Conservation (phyloP, 768 basidiomycete species). For the Podaxis sp. region DNA sequence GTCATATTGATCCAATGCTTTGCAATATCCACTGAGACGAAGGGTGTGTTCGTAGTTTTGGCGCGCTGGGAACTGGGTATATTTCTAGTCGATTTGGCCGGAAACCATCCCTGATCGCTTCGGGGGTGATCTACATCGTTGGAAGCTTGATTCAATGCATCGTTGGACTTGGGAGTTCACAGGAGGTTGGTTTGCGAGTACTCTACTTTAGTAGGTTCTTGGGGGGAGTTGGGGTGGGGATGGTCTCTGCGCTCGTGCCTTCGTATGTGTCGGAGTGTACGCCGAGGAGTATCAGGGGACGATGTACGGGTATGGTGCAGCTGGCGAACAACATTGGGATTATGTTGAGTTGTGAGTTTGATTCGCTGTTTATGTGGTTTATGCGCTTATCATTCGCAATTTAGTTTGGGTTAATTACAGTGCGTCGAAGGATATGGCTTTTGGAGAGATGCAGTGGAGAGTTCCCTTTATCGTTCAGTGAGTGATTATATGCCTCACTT, state of each 20-base stretch:
- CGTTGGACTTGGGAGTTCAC: conserved; percentile 35
- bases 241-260: conserved; percentile 45
- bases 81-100: conserved; percentile 40
- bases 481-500: not conserved
- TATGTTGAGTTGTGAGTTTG: conserved; percentile 31
- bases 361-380: not conserved
- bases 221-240: conserved; percentile 57
- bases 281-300: conserved; percentile 42
- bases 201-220: conserved; percentile 51
- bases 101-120: conserved; percentile 37
- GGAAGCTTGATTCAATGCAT: conserved; percentile 45
- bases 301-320: conserved; percentile 44
- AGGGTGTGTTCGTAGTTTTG: conserved; percentile 30
- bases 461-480: conserved; percentile 47
- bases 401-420: conserved; percentile 47
- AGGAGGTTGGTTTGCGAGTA: conserved; percentile 28
- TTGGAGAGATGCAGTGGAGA: conserved; percentile 45
- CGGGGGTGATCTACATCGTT: conserved; percentile 42
- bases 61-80: conserved; percentile 36
- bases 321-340: conserved; percentile 32
- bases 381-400: not conserved
- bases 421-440: conserved; percentile 29
- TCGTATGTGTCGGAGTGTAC: conserved; percentile 49
- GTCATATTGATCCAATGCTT: conserved; percentile 11
- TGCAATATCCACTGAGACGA: not conserved